phyloP scores from a whole-genome alignment of 2,329 filamentous ascomycete genomes.

The Pestalotiopsis sp. region DNA sequence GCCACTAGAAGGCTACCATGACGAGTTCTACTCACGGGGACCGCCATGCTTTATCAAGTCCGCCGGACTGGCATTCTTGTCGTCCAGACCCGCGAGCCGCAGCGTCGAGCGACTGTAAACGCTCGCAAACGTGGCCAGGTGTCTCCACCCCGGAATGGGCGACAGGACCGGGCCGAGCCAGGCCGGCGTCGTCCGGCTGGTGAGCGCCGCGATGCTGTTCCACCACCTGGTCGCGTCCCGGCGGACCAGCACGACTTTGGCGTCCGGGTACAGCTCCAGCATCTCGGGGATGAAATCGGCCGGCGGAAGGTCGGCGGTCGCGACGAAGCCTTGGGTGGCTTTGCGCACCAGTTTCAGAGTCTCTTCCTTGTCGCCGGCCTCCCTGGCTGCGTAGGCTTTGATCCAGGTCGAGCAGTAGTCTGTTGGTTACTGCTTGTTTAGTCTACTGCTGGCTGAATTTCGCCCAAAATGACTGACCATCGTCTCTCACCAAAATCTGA shows the following conservation, averaged over 20 bases:
- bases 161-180: not conserved
- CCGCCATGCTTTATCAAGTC: slow-evolving; percentile 19
- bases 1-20: not conserved
- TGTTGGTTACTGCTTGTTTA: not conserved
- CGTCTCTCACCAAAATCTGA: slow-evolving; percentile 12
- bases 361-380: not conserved
- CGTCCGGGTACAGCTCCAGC: slow-evolving; percentile 32
- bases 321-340: slow-evolving; percentile 37
- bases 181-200: not conserved
- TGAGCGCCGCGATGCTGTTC: slow-evolving; percentile 20
- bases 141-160: slow-evolving; percentile 9
- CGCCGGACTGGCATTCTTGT: slow-evolving; percentile 16
- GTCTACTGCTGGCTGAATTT: no score
- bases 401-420: slow-evolving; percentile 10
- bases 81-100: slow-evolving; percentile 18
- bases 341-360: slow-evolving; percentile 23
- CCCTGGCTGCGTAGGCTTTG: slow-evolving; percentile 1
- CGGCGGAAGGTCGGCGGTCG: slow-evolving; percentile 40
- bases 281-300: slow-evolving; percentile 40
- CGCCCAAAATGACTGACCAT: not conserved
- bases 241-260: slow-evolving; percentile 40
- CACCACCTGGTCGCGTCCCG: slow-evolving; percentile 31
- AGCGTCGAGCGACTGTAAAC: slow-evolving; percentile 12
- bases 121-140: not conserved
- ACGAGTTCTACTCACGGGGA: slow-evolving; percentile 13